Evolutionary conservation across 2,329 filamentous ascomycete species (phyloP), one percentile per base, ranked within the genome.

Genomic region (Diaporthe sp.): DNA sequence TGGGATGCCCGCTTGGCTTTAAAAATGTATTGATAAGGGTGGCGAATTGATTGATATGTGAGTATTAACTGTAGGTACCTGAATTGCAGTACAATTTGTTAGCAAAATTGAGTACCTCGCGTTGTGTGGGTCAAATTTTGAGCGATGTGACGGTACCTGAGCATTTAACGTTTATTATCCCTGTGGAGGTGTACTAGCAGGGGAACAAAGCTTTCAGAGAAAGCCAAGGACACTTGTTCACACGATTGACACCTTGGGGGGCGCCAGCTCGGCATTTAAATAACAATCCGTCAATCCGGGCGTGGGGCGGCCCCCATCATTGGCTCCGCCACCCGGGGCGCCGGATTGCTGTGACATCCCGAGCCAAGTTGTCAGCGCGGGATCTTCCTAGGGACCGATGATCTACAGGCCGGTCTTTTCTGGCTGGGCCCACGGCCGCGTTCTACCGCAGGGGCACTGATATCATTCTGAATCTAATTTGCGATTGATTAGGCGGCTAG

Each of bases 241-340:
- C 40, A 33, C 25, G 58, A 12, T 30, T 5, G 25, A 38, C 2
- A 1, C 1, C 28, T 22, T 66, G 33, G 40, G 61, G 42, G 61
- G 61, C 42, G 42, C 61, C 42, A 50, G 38, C 45, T 67, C 61
- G 61, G 60, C 28, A 50, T 66, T 50, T 66, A 66, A 66, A 28
- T 66, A 50, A 33, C 60, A 66, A 66, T 50, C 60, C 60, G 60
- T 35, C 60, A 66, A 66, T 50, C 42, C 60, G 60, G 61, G 61
- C 10, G 42, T 67, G 61, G 61, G 45, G 35, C 61, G 8, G 13
- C 28, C 8, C 28, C n/a, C 10, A 25, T 66, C 61, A 50, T 25
- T 67, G 61, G 61, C 61, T 67, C 61, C 42, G 61, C 61, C 61
- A 67, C 61, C 61, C 61, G 61, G 61, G 42, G 28, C 42, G 42